These are phyloP conservation scores for Testicularia cyperi DNA, from an alignment of 1,284 basidiomycete genomes.

Conservation along the genomic window DNA sequence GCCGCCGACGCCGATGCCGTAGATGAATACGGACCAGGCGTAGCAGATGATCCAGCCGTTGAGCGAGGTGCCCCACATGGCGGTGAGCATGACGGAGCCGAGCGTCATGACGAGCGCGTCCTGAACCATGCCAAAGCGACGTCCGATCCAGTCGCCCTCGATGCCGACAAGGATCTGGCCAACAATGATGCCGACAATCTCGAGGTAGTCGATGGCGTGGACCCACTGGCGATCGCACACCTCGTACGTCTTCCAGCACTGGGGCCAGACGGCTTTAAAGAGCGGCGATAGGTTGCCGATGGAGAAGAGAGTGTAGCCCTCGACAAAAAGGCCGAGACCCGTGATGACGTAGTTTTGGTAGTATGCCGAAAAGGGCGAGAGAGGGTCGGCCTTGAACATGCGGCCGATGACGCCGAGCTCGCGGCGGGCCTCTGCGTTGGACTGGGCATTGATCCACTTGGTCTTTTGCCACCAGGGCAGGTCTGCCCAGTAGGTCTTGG, in stretches of 20 bases:
- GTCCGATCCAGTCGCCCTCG: conserved; percentile 67
- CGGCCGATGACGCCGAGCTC: conserved; percentile 62
- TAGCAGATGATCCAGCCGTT: conserved; percentile 67
- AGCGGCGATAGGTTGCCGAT: conserved; percentile 63
- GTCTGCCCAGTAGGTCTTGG: conserved; percentile 61
- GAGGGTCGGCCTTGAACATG: conserved; percentile 65
- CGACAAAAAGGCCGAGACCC: conserved; percentile 66
- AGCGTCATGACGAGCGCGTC: conserved; percentile 61
- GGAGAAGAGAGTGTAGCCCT: conserved; percentile 64
- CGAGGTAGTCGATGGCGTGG: conserved; percentile 62
- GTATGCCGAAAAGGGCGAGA: conserved; percentile 63
- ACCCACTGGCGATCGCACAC: conserved; percentile 64
- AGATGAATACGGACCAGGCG: conserved; percentile 63
- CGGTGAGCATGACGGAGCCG: conserved; percentile 65
- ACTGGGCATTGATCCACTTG: conserved; percentile 62
- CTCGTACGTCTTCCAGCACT: conserved; percentile 63
- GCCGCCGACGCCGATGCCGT: conserved; percentile 63
- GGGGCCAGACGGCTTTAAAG: conserved; percentile 64
- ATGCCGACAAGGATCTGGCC: conserved; percentile 66
- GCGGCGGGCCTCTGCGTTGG: conserved; percentile 62
- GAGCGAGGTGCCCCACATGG: conserved; percentile 64
- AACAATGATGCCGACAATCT: conserved; percentile 65
- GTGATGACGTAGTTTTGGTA: conserved; percentile 64
- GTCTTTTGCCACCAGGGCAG: conserved; percentile 52
- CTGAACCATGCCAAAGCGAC: conserved; percentile 63